These are phyloP conservation scores for Curvularia eragrostidis DNA, from an alignment of 2,329 filamentous ascomycete species.

Conservation along the genomic window DNA sequence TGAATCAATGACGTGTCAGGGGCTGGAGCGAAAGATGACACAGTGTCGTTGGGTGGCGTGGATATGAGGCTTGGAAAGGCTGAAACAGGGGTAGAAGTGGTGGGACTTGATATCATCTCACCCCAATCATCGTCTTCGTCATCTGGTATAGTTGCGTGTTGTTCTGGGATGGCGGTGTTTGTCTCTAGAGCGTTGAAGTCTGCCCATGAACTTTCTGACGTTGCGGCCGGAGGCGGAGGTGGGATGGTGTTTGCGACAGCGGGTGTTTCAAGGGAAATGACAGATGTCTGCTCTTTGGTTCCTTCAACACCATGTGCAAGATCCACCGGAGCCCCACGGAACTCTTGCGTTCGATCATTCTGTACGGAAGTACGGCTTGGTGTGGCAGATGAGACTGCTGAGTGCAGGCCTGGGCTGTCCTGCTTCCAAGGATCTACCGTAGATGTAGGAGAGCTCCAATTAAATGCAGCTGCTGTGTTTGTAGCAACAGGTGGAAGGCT, in stretches of 20 bases:
- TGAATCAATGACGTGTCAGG: constrained; percentile 18
- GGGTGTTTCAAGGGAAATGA: constrained; percentile 22
- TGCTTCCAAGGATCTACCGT: constrained; percentile 30
- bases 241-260: constrained; percentile 22
- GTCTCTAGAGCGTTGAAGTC: constrained; percentile 25
- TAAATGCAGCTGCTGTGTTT: constrained; percentile 38
- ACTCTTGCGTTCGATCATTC: constrained; percentile 29
- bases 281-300: constrained; percentile 26
- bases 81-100: constrained; percentile 29
- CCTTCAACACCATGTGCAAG: constrained; percentile 11
- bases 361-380: constrained; percentile 22
- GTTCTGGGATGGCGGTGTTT: constrained; percentile 8
- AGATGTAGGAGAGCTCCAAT: constrained; percentile 43
- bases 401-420: constrained; percentile 20
- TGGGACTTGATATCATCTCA: constrained; percentile 50
- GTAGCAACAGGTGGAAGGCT: constrained; percentile 31
- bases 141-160: constrained; percentile 5
- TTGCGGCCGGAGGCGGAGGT: constrained; percentile 16
- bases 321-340: constrained; percentile 24
- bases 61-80: constrained; percentile 19
- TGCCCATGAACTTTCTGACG: constrained; percentile 26
- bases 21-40: constrained; percentile 21
- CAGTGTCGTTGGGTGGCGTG: constrained; percentile 15
- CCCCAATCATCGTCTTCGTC: constrained; percentile 50
- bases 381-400: constrained; percentile 28